Evolutionary conservation across 768 basidiomycete species (phyloP), one percentile per base, ranked within the genome.

Genomic region (Russula brevipes): DNA sequence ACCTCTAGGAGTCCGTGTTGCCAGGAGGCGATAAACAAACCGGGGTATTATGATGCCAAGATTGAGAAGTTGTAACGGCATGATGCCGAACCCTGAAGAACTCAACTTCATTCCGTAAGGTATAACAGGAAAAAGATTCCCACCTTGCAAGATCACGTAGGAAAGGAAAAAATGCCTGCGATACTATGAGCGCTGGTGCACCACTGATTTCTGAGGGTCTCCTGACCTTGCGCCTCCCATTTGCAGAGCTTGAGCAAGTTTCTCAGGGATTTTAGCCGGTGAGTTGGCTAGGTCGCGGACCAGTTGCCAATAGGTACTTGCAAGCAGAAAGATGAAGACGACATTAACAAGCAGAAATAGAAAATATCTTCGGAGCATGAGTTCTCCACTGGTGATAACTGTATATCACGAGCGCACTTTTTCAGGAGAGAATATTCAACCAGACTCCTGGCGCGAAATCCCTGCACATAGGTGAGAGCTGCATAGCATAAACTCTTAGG

Each of bases 31-130:
- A 63, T 79, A 86, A 61, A 95, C 78, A 39, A 87, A 72, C 4
- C 91, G 83, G 2, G 94, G 91, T 59, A 98, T 81, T 62, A 96
- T 79, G 9, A 94, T 85, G 7, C 94, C 95, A 9, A 97, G 77
- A 70, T 98, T 98, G 30, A 99, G 82, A 10, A 99, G 79, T 69
- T 99, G 94, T 41, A 98, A 76, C 4, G 97, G 97, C 90, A 98
- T 96, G 70, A 98, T 85, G 69, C 92, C 96, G 36, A 98, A 74
- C 0, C 88, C 92, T 92, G 57, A 19, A 9, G 17, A 30, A 14
- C 68, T 52, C 71, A 50, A 12, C 9, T 24, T 59, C 39, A 60
- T 35, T 17, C 38, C 51, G 41, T 17, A 8, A 31, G 36, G 35
- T 47, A 56, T 5, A 19, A 38, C 17, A 42, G 5, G 45, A 5